A percentile compares a stretch with the other conserved stretches of the same genome.
phyloP scores from a whole-genome alignment of 2,329 filamentous ascomycete species.

The Aspergillus ibericus region DNA sequence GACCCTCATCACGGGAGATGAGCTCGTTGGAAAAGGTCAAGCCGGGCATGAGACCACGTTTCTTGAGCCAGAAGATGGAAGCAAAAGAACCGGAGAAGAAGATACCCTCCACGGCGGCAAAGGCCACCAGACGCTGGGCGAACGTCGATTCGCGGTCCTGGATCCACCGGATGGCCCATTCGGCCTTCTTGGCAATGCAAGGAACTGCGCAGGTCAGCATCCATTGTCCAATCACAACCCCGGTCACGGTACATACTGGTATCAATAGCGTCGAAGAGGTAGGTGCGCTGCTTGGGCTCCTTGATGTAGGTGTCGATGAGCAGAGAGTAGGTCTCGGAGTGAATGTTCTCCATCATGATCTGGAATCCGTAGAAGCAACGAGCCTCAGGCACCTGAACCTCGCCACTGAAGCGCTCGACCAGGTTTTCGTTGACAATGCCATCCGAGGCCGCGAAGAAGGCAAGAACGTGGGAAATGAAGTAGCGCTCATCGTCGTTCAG shows the following conservation, averaged over 20 bases:
- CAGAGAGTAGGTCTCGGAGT: slow-evolving; percentile 98
- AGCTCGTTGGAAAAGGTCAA: slow-evolving; percentile 99
- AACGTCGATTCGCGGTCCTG: slow-evolving; percentile 90
- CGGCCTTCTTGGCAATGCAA: slow-evolving; percentile 96
- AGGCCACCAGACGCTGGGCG: slow-evolving; percentile 91
- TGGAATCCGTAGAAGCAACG: slow-evolving; percentile 99
- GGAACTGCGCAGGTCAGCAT: slow-evolving; percentile 62
- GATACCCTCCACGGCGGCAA: slow-evolving; percentile 97
- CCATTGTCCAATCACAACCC: neutral
- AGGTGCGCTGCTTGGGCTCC: slow-evolving; percentile 87
- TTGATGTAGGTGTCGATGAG: slow-evolving; percentile 99
- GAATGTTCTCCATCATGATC: slow-evolving; percentile 99
- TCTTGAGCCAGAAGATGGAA: slow-evolving; percentile 99
- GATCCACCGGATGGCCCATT: slow-evolving; percentile 97
- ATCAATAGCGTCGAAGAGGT: slow-evolving; percentile 98
- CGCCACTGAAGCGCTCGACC: slow-evolving; percentile 92
- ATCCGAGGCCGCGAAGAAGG: slow-evolving; percentile 98
- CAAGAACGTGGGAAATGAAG: slow-evolving; percentile 97
- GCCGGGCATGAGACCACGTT: slow-evolving; percentile 97
- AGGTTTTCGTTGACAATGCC: slow-evolving; percentile 99
- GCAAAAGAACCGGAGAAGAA: slow-evolving; percentile 99
- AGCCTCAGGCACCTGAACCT: slow-evolving; percentile 96
- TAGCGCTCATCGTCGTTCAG: slow-evolving; percentile 96
- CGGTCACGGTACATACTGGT: slow-evolving; percentile 67
- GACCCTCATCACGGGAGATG: slow-evolving; percentile 98